These are phyloP conservation scores for Leishmania tropica DNA, from an alignment of 208 protist species.

Conservation along the genomic window DNA sequence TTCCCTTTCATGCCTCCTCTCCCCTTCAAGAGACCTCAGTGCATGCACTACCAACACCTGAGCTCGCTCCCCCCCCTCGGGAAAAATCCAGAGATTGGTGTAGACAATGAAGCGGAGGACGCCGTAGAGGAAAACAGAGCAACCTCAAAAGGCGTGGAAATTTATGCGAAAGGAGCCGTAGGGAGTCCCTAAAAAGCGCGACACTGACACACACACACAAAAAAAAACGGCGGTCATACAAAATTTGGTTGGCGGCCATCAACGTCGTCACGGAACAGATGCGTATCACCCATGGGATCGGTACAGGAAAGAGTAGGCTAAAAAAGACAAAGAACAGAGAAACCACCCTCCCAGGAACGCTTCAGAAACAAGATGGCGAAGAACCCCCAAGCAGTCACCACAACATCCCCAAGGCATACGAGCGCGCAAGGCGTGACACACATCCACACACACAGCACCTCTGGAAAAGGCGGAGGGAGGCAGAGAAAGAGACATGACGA, in stretches of 20 bases:
- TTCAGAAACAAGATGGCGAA: not conserved
- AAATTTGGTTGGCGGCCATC: not conserved
- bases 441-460: not conserved
- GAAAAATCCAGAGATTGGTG: no score
- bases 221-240: not conserved
- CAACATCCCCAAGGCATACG: not conserved
- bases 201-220: not conserved
- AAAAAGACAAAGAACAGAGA: not conserved
- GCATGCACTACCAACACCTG: not conserved
- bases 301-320: not conserved
- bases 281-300: not conserved
- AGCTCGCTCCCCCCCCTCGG: no score
- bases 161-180: no score
- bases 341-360: not conserved
- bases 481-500: not conserved
- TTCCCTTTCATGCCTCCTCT: not conserved
- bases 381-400: not conserved
- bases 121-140: no score
- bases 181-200: no score
- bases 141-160: no score
- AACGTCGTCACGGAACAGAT: not conserved
- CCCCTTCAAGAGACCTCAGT: not conserved
- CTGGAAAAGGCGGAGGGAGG: not conserved
- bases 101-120: no score
- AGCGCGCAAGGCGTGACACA: not conserved